Conservation (phyloP, 345 rosid species). For the Euphorbia tirucalli region DNA sequence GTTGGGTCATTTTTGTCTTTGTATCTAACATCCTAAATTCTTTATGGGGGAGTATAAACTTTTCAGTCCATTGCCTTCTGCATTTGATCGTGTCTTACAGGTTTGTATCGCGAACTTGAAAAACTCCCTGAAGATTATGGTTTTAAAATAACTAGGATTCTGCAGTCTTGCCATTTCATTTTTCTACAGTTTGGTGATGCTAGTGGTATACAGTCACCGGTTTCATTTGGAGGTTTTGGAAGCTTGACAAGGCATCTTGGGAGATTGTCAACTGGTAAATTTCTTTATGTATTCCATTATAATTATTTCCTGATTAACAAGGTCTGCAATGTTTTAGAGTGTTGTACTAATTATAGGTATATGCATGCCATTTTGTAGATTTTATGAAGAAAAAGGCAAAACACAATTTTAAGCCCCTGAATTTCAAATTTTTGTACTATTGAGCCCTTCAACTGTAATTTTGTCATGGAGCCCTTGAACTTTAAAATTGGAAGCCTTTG, state of each 20-base stretch:
- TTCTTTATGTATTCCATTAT: background rate
- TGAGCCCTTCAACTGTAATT: too few relatives aligned
- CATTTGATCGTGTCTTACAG: constrained; percentile 89
- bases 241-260: constrained; percentile 92
- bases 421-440: too few relatives aligned
- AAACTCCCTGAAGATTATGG: constrained; percentile 12
- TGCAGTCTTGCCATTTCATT: constrained; percentile 16
- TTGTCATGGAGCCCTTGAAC: background rate
- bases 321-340: constrained; percentile 1
- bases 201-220: constrained; percentile 97
- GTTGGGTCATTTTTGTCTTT: constrained; percentile 16
- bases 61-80: constrained; percentile 85
- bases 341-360: background rate
- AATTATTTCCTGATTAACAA: constrained; percentile 1
- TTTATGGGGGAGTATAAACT: constrained; percentile 35
- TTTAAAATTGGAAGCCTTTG: too few relatives aligned
- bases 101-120: constrained; percentile 27
- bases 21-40: constrained; percentile 37
- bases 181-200: constrained; percentile 97
- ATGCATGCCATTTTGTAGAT: background rate
- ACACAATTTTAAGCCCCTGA: too few relatives aligned
- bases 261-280: constrained; percentile 76
- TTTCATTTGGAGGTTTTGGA: constrained; percentile 97
- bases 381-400: background rate
- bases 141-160: constrained; percentile 9